Base-by-base conservation (phyloP, 768 basidiomycete genomes). In the Pleurotus sapidus region DNA sequence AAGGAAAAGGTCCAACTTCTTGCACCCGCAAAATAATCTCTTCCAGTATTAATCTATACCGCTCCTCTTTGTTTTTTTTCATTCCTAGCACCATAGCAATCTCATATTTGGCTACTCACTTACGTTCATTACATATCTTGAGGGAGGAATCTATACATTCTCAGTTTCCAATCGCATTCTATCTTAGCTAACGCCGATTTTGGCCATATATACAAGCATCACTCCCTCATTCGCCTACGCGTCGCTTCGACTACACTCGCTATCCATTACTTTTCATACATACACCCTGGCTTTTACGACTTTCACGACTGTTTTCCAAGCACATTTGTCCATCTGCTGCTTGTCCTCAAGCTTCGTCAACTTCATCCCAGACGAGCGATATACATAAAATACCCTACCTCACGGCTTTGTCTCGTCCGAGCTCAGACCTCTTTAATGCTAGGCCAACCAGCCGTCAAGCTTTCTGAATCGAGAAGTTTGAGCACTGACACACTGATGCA, bases 1-100 rank as follows among this genome's bases (percentile, higher is more conserved):
- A 93, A 89, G 73, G 90, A 92, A 68, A 94, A 93, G 73, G 57
- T 75, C 23, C 62, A 61, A 40, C 56, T 62, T 3, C 42, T 63
- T 47, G 53, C 64, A 9, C 59, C 63, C 40, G 27, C 60, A 48
- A 68, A 66, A 46, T 67, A 62, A 65, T 55, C 37, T 5, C 24
- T 23, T 54, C 38, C 51, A 17, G 27, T 38, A 18, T 49, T 49
- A 48, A 30, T 20, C 56, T 49, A 56, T 27, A 39, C 43, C 45
- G 14, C 25, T 47, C 24, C 42, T 38, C n/a, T n/a, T 27, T 49
- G 23, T 24, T 50, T 24, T 20, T 34, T 15, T 24, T n/a, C 45
- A 27, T n/a, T 46, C 23, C 42, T 17, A 38, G 46, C 24, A n/a
- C n/a, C 30, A 24, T 38, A 48, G 53, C 49, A 53, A 55, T 53